A percentile compares a stretch with the other conserved stretches of the same genome.
phyloP scores from a whole-genome alignment of 2,329 filamentous ascomycete species.

The Sarocladium brachiariae region DNA sequence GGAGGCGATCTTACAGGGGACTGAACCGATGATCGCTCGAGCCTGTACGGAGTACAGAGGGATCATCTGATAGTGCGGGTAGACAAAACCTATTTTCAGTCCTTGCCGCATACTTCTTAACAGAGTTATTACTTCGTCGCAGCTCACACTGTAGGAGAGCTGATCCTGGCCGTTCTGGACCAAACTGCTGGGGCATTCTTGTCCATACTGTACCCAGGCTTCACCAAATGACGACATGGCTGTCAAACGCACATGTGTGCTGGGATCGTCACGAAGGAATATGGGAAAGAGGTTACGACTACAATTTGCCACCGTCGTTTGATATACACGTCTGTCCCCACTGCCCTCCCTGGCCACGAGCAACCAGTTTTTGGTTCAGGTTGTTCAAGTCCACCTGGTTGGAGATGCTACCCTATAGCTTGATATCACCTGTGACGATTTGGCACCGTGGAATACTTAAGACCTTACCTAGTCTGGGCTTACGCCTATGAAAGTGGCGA shows the following conservation, averaged over 20 bases:
- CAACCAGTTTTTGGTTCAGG: background rate
- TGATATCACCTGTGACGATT: background rate
- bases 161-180: background rate
- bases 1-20: background rate
- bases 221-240: slow-evolving; percentile 1
- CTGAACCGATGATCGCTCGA: background rate
- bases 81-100: background rate
- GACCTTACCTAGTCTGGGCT: no score
- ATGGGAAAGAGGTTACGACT: no score
- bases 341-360: background rate
- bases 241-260: background rate
- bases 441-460: no score
- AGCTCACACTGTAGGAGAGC: no score
- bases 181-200: background rate
- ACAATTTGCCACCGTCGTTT: slow-evolving; percentile 8
- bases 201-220: background rate
- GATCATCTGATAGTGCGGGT: background rate
- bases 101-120: background rate
- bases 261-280: background rate
- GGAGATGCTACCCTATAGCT: background rate
- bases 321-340: background rate
- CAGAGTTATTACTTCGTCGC: no score
- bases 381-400: no score
- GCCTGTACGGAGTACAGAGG: background rate
- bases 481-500: no score